Percentiles rank a stretch among this genome's conserved stretches.
Evolutionary conservation across 176 grass and related monocot genomes (phyloP).

Genomic region (Musa itinerans): DNA sequence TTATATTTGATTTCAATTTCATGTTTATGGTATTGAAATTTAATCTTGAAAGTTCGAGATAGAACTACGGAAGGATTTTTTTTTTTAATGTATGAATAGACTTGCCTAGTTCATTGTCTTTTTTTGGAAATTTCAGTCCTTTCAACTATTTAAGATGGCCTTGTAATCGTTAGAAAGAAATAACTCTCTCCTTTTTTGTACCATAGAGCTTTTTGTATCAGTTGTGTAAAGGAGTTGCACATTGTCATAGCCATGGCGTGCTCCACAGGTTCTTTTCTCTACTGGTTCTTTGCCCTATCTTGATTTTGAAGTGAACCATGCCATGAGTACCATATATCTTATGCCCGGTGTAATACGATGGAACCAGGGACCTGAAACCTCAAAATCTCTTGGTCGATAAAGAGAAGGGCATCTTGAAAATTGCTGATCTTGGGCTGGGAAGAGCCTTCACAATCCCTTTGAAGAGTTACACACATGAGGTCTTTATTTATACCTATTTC

Average conservation of each 20-base stretch:
- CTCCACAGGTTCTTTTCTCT: conserved; percentile 72
- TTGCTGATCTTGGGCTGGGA: conserved; percentile 86
- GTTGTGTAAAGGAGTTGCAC: conserved; percentile 84
- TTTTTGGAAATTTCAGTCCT: too few species aligned
- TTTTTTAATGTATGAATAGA: too few species aligned
- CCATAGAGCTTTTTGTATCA: conserved; percentile 70
- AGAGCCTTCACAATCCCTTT: conserved; percentile 71
- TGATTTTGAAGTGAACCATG: conserved; percentile 13
- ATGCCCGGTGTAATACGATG: not conserved
- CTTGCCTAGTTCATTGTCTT: too few species aligned
- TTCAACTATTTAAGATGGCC: too few species aligned
- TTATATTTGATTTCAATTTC: too few species aligned
- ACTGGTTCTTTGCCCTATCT: not conserved
- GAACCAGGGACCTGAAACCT: conserved; percentile 72
- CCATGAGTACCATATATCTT: conserved; percentile 3
- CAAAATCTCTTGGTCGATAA: conserved; percentile 92
- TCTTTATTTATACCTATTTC: conserved; percentile 5
- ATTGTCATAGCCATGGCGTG: conserved; percentile 87
- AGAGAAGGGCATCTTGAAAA: conserved; percentile 86
- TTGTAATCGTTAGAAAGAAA: too few species aligned
- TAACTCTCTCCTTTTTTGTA: conserved; percentile 1
- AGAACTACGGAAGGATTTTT: too few species aligned
- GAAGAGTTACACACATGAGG: conserved; percentile 92
- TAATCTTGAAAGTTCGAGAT: too few species aligned
- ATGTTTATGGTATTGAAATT: too few species aligned